phyloP scores from a whole-genome alignment of 805 yeast species.

The Wickerhamomyces strasburgensis region DNA sequence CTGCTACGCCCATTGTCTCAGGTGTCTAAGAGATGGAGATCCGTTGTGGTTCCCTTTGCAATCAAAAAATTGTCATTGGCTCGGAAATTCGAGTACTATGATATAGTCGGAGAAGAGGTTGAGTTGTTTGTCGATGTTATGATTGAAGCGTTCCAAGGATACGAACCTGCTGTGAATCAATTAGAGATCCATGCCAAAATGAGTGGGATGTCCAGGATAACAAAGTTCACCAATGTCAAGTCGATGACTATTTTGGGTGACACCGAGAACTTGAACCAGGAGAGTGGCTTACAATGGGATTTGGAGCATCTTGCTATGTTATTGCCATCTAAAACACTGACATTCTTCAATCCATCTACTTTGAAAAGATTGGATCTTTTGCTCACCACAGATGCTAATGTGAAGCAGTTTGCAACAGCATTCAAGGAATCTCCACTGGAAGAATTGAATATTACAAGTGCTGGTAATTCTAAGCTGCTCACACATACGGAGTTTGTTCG shows the following conservation, averaged over 20 bases:
- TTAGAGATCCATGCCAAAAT: conserved; percentile 4
- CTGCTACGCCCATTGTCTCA: conserved; percentile 6
- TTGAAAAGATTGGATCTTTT: conserved; percentile 13
- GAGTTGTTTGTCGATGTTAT: not conserved
- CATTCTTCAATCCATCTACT: not conserved
- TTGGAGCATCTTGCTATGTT: conserved; percentile 13
- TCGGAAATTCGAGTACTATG: conserved; percentile 10
- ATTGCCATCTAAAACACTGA: not conserved
- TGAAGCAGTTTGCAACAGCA: not conserved
- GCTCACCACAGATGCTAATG: conserved; percentile 4
- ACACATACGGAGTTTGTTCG: too few species aligned
- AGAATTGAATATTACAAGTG: conserved; percentile 11
- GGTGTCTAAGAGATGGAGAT: conserved; percentile 11
- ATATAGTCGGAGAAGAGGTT: not conserved
- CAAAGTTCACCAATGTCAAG: conserved; percentile 3
- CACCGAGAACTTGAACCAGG: not conserved
- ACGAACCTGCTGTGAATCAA: conserved; percentile 7
- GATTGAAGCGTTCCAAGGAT: not conserved
- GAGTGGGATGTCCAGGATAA: not conserved
- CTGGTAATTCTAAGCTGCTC: conserved; percentile 2
- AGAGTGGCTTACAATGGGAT: not conserved
- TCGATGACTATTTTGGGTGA: conserved; percentile 17
- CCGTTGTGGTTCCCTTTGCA: conserved; percentile 4
- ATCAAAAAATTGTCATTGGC: conserved; percentile 10
- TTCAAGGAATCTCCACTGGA: conserved; percentile 3